Percentiles rank a stretch among this genome's conserved stretches.
Conservation (phyloP, 2,329 filamentous ascomycete genomes). For the Leptodontidium sp. region DNA sequence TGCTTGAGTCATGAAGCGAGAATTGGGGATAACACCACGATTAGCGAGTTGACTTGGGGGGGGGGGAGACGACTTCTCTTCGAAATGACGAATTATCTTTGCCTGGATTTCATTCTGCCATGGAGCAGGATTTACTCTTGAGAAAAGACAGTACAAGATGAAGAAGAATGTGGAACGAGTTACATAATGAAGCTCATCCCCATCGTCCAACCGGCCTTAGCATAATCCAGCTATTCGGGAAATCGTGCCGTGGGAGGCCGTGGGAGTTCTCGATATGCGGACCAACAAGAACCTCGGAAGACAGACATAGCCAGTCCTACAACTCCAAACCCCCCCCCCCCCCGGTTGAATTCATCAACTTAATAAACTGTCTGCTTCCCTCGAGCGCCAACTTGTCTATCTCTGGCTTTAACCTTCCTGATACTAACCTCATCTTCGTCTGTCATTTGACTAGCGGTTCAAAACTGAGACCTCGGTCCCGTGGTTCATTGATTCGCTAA, state of each 20-base stretch:
- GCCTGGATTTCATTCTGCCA: background rate
- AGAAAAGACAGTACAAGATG: background rate
- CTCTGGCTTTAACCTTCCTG: background rate
- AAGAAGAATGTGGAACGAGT: background rate
- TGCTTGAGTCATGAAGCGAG: conserved; percentile 10
- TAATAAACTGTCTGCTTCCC: background rate
- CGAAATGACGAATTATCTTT: background rate
- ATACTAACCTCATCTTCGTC: background rate
- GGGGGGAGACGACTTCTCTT: background rate
- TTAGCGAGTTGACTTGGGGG: background rate
- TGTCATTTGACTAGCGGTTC: conserved; percentile 17
- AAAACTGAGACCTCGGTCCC: conserved; percentile 15
- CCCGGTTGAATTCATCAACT: background rate
- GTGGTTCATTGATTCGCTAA: conserved; percentile 25
- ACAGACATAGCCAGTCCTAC: too few species aligned
- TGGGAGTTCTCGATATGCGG: too few species aligned
- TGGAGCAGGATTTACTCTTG: background rate
- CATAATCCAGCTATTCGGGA: background rate
- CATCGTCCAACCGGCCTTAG: background rate
- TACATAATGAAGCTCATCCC: conserved; percentile 2
- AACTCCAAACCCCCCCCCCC: too few species aligned
- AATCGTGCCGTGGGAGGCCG: background rate
- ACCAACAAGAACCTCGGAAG: too few species aligned
- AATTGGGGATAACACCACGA: too few species aligned
- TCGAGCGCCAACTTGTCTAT: background rate